Percentiles rank a stretch among this genome's conserved stretches.
phyloP scores from a whole-genome alignment of 2,329 filamentous ascomycete genomes.

The Aspergillus neotritici region DNA sequence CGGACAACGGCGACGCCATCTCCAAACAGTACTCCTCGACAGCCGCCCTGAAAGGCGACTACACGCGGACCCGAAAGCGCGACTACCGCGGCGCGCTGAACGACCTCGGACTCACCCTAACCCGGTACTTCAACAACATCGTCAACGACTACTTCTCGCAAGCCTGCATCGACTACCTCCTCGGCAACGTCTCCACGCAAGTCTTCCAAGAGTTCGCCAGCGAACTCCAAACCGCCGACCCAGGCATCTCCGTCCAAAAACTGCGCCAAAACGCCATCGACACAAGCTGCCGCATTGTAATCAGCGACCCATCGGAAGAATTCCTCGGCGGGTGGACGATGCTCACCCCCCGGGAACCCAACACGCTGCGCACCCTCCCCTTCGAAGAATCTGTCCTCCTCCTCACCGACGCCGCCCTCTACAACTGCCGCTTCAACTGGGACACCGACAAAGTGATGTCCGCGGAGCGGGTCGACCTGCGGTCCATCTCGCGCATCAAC shows the following conservation, averaged over 20 bases:
- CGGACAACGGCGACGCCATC: conserved; percentile 93
- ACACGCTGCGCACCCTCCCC: conserved; percentile 63
- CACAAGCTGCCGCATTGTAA: conserved; percentile 76
- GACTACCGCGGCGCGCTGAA: conserved; percentile 88
- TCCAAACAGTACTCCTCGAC: conserved; percentile 95
- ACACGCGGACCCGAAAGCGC: conserved; percentile 82
- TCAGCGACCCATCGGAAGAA: conserved; percentile 77
- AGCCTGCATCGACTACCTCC: conserved; percentile 85
- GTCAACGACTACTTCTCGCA: conserved; percentile 98
- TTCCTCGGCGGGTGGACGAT: conserved; percentile 86
- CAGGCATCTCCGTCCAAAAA: conserved; percentile 76
- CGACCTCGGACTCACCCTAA: conserved; percentile 82
- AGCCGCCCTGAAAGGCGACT: conserved; percentile 92
- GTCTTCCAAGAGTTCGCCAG: conserved; percentile 94
- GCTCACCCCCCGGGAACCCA: conserved; percentile 65
- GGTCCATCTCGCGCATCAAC: conserved; percentile 65
- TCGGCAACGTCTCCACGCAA: conserved; percentile 76
- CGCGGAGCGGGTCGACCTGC: conserved; percentile 78
- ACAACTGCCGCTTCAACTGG: conserved; percentile 91
- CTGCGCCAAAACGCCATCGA: conserved; percentile 87
- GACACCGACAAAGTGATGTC: conserved; percentile 87
- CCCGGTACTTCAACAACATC: conserved; percentile 71
- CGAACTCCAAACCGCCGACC: conserved; percentile 88
- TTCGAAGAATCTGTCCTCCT: conserved; percentile 87
- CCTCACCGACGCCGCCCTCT: conserved; percentile 76